Conservation (phyloP, 78 protist species). For the Speleostelium caveatum region DNA sequence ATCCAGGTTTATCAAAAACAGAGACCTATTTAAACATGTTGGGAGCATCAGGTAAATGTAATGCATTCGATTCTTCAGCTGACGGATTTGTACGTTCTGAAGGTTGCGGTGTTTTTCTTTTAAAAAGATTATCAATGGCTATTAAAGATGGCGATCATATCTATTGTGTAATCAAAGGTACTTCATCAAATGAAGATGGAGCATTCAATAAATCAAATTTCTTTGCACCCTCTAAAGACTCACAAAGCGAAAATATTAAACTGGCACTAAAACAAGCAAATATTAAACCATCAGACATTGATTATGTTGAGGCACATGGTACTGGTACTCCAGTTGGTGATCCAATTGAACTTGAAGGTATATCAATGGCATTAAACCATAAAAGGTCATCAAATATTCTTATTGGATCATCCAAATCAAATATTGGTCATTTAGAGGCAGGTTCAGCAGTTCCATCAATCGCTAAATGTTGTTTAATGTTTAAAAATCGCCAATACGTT, state of each 20-base stretch:
- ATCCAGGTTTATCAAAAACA: not conserved
- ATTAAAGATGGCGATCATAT: conserved; percentile 25
- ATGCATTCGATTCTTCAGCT: conserved; percentile 43
- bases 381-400: not conserved
- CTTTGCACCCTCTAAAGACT: conserved; percentile 5
- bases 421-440: conserved; percentile 50
- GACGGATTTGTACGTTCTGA: conserved; percentile 71
- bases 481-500: conserved; percentile 29
- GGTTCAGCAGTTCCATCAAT: conserved; percentile 49
- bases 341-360: conserved; percentile 62
- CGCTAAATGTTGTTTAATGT: not conserved
- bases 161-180: conserved; percentile 15
- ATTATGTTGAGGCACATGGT: conserved; percentile 73
- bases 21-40: conserved; percentile 50
- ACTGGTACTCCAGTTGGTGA: conserved; percentile 82
- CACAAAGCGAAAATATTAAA: conserved; percentile 27
- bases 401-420: conserved; percentile 33
- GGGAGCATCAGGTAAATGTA: not conserved
- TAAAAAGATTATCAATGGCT: conserved; percentile 20
- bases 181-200: conserved; percentile 32
- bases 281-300: not conserved
- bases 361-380: conserved; percentile 17
- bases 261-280: conserved; percentile 38
- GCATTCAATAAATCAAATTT: not conserved
- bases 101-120: conserved; percentile 77